Evolutionary conservation across 441 rosid species (phyloP), one percentile per base, ranked within the genome.

Genomic region (Pelargonium citronellum): DNA sequence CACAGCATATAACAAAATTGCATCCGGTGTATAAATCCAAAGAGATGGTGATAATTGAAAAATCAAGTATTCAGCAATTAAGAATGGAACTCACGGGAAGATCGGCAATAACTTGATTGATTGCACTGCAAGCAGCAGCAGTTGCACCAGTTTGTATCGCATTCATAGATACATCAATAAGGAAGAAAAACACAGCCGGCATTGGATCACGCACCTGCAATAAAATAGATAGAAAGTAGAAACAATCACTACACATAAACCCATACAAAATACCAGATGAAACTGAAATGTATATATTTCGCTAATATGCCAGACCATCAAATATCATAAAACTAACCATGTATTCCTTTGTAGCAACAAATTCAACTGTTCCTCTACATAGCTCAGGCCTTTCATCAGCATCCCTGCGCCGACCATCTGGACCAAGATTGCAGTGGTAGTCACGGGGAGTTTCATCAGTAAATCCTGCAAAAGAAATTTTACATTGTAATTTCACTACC

Each of bases 371-470:
- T 77, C 98, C 98, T 78, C 92, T 85, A 73, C 97, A 93, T 43
- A 93, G 85, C 85, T 93, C 98, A 63, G 97, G 96, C 83, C 98
- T 93, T 73, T 93, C 96, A 82, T 93, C 94, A 77, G 91, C 96
- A 83, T 93, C 98, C 81, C 97, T 88, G 58, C 95, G 97, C 71
- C 97, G 85, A 71, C 98, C 98, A 87, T 93, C 95, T 49, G 97
- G 98, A 78, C 97, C 96, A 71, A 93, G 87, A 80, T 93, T 93
- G 88, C 97, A 93, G 73, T 88, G 96, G 74, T 93, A 93, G 77
- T 89, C 98, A 67, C 90, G 94, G 19, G 97, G 97, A 70, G 96
- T 91, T 68, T 88, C 96, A 69, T 91, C 96, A 30, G 89, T 87
- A 80, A 87, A 93, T 69, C 97, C 98, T 93, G 83, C 41, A 69